Base-by-base conservation (phyloP, 2,329 filamentous ascomycete genomes). In the Ustilaginoidea virens region DNA sequence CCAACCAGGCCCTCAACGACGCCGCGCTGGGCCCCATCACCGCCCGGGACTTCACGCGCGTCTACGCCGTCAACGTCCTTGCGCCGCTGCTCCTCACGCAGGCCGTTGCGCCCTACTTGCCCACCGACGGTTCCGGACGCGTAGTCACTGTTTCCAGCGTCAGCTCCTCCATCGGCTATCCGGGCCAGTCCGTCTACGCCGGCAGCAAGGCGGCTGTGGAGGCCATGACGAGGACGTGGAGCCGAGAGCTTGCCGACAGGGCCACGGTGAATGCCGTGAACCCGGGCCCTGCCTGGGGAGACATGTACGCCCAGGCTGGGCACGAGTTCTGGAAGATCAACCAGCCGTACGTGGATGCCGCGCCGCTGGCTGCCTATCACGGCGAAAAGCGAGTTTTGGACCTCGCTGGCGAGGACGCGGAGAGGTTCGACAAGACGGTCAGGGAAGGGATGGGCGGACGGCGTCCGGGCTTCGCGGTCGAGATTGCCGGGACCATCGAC, bases 31-130 rank as follows among this genome's bases (percentile, higher is more conserved):
- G 51, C 12, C 56, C 52, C 18, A 68, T 82, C 36, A 67, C 65
- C 4, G 46, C 62, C 5, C 61, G 63, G 9, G 68, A 85, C 43
- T 92, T 86, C 55, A 63, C 73, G 24, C 58, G 65, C 40, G 73
- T 78, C 32, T 92, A 82, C 58, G 67, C 69, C 32, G 66, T 90
- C 54, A 92, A 92, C 46, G 83, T 92, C 14, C 67, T 82, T 7
- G 83, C 80, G 0, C 83, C 83, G 1, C 55, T 92, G 14, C 65
- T 92, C 2, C 61, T 92, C 10, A 69, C 80, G 16, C 76, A 92
- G 52, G 79, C 79, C 5, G 69, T 71, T 1, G 55, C 73, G 18
- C 76, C 73, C 0, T 74, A 77, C 52, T 64, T 92, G 4, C 59
- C 82, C 70, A 2, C 54, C 50, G 31, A 79, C 81, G 53, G 74